Percentiles rank a stretch among this genome's conserved stretches.
These are phyloP conservation scores for Solanum pimpinellifolium DNA, from an alignment of 257 asterid genomes.

Conservation along the genomic window DNA sequence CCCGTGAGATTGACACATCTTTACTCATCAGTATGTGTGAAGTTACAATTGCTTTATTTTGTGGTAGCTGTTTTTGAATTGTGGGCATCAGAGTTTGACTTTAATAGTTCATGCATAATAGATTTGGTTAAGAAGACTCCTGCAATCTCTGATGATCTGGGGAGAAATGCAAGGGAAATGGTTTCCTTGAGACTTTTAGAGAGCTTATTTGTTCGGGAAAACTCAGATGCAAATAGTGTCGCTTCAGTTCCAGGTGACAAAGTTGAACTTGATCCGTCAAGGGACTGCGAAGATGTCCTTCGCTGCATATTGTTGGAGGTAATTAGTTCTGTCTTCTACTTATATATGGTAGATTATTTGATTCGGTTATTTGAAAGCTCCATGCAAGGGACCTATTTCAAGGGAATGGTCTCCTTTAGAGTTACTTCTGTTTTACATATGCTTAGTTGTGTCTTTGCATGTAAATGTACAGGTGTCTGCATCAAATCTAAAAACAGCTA, in stretches of 20 bases:
- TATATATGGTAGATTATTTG: neutral
- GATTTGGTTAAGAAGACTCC: constrained; percentile 41
- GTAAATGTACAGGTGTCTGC: constrained; percentile 21
- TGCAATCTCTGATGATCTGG: constrained; percentile 25
- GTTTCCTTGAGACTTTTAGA: constrained; percentile 43
- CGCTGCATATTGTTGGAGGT: constrained; percentile 27
- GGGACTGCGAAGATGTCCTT: constrained; percentile 36
- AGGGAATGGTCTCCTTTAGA: neutral
- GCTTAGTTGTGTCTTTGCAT: neutral
- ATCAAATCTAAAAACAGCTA: constrained; percentile 17
- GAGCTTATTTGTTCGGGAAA: constrained; percentile 13
- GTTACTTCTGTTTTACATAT: neutral
- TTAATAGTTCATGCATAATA: constrained; percentile 9
- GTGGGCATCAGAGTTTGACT: neutral
- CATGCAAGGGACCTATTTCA: neutral
- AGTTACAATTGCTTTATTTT: neutral
- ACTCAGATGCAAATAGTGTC: neutral
- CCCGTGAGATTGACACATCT: constrained; percentile 26
- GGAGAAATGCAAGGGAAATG: constrained; percentile 39
- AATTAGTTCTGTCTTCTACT: neutral
- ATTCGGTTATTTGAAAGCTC: neutral
- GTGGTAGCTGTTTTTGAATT: neutral
- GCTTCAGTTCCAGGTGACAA: constrained; percentile 10
- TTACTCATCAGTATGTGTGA: constrained; percentile 34
- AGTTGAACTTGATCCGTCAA: constrained; percentile 30